phyloP scores from a whole-genome alignment of 768 basidiomycete genomes.

The Podaxis sp. region DNA sequence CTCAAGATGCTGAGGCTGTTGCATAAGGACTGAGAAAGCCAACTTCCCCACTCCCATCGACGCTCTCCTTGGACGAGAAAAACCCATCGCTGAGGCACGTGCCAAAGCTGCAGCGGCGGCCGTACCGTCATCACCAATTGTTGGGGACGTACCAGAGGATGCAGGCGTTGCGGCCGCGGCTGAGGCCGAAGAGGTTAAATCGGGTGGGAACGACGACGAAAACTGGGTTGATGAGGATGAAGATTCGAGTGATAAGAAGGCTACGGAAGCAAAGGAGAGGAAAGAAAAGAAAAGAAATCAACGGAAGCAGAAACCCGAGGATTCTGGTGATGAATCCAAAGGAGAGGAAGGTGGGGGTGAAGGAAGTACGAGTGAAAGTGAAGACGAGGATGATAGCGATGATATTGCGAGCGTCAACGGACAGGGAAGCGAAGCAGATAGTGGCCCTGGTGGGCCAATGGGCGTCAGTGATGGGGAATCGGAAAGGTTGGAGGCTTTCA shows the following conservation, averaged over 20 bases:
- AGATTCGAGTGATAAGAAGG: background rate
- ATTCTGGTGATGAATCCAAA: background rate
- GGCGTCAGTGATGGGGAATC: background rate
- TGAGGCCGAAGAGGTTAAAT: no score
- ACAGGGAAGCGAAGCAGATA: background rate
- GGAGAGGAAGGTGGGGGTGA: background rate
- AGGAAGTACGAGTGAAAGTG: background rate
- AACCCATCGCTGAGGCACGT: background rate
- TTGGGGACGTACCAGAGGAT: background rate
- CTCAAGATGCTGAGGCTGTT: background rate
- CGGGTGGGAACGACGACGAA: background rate
- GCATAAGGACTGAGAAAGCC: background rate
- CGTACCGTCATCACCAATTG: background rate
- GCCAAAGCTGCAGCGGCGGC: background rate
- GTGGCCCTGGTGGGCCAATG: background rate
- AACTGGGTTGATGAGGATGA: background rate
- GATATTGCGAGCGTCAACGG: background rate
- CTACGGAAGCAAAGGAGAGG: background rate
- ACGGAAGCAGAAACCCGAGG: background rate
- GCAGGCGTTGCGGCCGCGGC: background rate
- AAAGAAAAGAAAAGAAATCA: background rate
- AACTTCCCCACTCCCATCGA: background rate
- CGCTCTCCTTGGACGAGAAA: conserved; percentile 1
- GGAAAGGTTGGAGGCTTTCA: background rate
- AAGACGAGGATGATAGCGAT: background rate